Evolutionary conservation across 805 yeast species (phyloP), one percentile per base, ranked within the genome.

Genomic region (Candida silvicultrix): DNA sequence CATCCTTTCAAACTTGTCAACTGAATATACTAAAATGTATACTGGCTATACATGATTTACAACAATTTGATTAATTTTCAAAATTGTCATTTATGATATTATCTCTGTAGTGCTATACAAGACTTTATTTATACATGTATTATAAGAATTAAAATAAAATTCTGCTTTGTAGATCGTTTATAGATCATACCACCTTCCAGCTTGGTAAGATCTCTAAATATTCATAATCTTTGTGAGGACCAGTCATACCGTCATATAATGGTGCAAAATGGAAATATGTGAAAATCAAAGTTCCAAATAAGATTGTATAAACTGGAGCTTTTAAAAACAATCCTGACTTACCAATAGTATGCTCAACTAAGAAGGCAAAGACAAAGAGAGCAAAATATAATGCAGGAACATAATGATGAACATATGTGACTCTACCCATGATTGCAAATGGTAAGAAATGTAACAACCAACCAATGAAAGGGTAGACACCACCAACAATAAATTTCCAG

Each of bases 321-420:
- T 57, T 56, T 14, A 70, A 49, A 32, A 58, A 57, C 18, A 52
- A 39, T 15, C 47, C 51, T 44, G 56, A 46, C 45, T 58, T 42
- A 29, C 59, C 52, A 19, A 64, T 42, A 22, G 41, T 38, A 46
- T 60, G 38, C 43, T 62, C 67, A 36, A 67, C 47, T 31, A 59
- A 48, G 56, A 60, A 59, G 22, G 67, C 69, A 58, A 68, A 62
- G 15, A 88, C 83, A 52, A 90, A 70, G 71, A 89, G 83, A 43
- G 98, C 98, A 70, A 92, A 92, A 68, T 86, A 92, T 52, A 90
- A 75, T 1, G 98, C 96, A 14, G 99, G 99, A 54, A 89, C 78
- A 66, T 92, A 92, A 65, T 92, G 99, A 68, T 92, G 99, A 31
- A 92, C 94, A 64, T 94, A 92, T 2, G 96, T 89, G 47, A 94